These are phyloP conservation scores for Luffa aegyptiaca DNA, from an alignment of 306 rosid genomes.

Conservation along the genomic window DNA sequence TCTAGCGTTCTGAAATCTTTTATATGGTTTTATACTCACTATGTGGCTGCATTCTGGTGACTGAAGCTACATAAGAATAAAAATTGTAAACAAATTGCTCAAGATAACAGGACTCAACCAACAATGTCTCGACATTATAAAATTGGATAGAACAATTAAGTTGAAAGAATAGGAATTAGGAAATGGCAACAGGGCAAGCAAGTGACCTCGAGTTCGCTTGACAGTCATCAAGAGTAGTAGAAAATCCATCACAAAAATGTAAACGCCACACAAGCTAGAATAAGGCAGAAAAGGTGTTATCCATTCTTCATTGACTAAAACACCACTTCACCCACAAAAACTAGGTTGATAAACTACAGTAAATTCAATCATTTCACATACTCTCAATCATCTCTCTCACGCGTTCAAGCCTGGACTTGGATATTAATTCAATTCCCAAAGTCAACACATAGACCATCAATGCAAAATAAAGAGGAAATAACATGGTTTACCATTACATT, in stretches of 20 bases:
- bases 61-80: conserved; percentile 20
- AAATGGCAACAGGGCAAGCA: neutral
- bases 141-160: neutral
- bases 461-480: neutral
- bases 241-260: neutral
- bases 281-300: neutral
- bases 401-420: neutral
- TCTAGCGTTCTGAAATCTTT: conserved; percentile 20
- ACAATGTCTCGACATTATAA: neutral
- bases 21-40: conserved; percentile 22
- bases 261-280: neutral
- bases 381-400: neutral
- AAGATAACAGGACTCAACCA: neutral
- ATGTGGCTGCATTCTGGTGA: conserved; percentile 16
- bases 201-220: neutral
- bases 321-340: neutral
- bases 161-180: neutral
- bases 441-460: neutral
- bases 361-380: neutral
- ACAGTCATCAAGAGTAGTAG: neutral
- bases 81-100: neutral
- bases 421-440: neutral
- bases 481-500: neutral
- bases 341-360: neutral
- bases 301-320: neutral